Base-by-base conservation (phyloP, 2,329 filamentous ascomycete genomes). In the Fusarium nematophilum region DNA sequence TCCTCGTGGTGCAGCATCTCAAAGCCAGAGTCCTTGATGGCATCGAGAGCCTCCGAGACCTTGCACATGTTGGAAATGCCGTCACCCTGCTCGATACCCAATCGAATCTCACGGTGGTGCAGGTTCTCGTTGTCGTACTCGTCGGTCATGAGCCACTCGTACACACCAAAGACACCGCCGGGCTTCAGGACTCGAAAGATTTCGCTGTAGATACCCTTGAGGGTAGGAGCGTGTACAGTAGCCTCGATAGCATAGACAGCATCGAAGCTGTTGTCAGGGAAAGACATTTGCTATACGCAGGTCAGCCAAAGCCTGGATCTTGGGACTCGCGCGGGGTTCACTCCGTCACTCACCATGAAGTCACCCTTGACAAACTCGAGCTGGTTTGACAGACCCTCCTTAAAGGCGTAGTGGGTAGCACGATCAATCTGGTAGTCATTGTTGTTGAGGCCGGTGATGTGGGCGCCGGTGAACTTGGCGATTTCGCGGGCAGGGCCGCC, bases 121-220 rank as follows among this genome's bases (percentile, higher is more conserved):
- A 91, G 77, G 83, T 97, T 93, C 57, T 90, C 83, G 74, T 96
- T 94, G 80, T 98, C 90, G 78, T 97, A 99, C 18, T 89, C 81
- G 62, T 97, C 93, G 6, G 93, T 98, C 95, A 99, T 98, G 72
- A 98, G 83, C 95, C 95, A 98, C 79, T 99, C 95, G 79, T 98
- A 99, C 46, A 98, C 94, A 73, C 94, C 95, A 70, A 98, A 99
- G 45, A 92, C 83, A 75, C 95, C 94, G 57, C 95, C 95, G 15
- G 95, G 95, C 85, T 98, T 99, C 62, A 99, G 84, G 17, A 97
- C 93, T 40, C 92, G 91, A 86, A 90, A 93, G 72, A 98, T 98
- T 77, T 98, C 90, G 74, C 87, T 89, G 82, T 99, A 99, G 65
- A 97, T 93, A 55, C 92, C 93, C 71, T 93, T 90, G 7, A 98